phyloP scores from a whole-genome alignment of 2,329 filamentous ascomycete species.

The Colletotrichum agaves region DNA sequence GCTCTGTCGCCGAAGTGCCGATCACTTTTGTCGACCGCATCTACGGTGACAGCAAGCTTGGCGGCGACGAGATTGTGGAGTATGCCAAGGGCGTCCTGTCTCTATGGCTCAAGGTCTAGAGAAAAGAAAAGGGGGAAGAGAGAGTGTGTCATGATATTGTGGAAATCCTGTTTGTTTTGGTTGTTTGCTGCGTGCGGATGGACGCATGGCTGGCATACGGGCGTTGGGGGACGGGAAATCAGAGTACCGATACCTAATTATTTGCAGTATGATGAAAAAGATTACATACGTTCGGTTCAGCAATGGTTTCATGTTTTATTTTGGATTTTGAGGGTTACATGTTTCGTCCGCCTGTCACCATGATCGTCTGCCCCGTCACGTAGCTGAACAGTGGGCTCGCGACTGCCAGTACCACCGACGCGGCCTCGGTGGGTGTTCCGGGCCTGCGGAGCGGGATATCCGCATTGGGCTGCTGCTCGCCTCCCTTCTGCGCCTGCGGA shows the following conservation, averaged over 20 bases:
- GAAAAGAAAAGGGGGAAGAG: neutral
- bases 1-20: conserved; percentile 91
- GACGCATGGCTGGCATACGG: conserved; percentile 24
- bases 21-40: conserved; percentile 96
- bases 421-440: conserved; percentile 83
- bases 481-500: conserved; percentile 66
- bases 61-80: conserved; percentile 94
- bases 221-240: conserved; percentile 35
- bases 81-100: conserved; percentile 88
- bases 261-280: conserved; percentile 20
- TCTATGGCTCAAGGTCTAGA: conserved; percentile 80
- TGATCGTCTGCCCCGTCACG: conserved; percentile 87
- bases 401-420: conserved; percentile 79
- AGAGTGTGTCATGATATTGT: conserved; percentile 14
- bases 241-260: conserved; percentile 38
- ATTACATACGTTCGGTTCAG: neutral
- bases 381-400: conserved; percentile 86
- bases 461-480: conserved; percentile 55
- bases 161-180: neutral
- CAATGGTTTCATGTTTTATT: too few species aligned
- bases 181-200: conserved; percentile 11
- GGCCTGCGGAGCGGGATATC: conserved; percentile 85
- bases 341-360: conserved; percentile 81
- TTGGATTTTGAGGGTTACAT: conserved; percentile 53
- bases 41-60: conserved; percentile 95